Evolutionary conservation across 2,329 filamentous ascomycete genomes (phyloP).

Genomic region (Penicillium sp.): DNA sequence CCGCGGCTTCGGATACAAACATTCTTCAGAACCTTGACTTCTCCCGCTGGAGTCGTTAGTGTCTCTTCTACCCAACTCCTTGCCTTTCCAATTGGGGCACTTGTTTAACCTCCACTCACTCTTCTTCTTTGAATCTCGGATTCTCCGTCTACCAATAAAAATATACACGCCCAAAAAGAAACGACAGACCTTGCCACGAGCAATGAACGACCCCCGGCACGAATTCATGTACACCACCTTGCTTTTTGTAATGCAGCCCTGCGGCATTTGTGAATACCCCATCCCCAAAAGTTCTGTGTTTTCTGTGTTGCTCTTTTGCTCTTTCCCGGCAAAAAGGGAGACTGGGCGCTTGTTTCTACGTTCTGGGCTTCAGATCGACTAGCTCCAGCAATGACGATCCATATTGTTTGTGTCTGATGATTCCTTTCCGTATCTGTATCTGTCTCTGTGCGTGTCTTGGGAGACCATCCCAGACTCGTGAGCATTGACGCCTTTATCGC

Average conservation of each 20-base stretch:
- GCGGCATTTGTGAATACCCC: slow-evolving; percentile 32
- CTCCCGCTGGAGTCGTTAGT: slow-evolving; percentile 42
- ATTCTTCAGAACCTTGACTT: slow-evolving; percentile 43
- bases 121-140: background rate
- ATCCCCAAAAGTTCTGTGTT: slow-evolving; percentile 23
- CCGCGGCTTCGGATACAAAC: slow-evolving; percentile 36
- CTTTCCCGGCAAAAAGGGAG: background rate
- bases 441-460: too few species aligned
- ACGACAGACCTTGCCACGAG: slow-evolving; percentile 5
- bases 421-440: background rate
- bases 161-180: slow-evolving; percentile 5
- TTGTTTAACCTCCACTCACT: background rate
- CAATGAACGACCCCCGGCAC: slow-evolving; percentile 16
- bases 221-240: slow-evolving; percentile 29
- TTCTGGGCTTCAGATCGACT: background rate
- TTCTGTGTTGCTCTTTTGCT: slow-evolving; percentile 6
- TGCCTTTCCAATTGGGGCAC: background rate
- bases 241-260: slow-evolving; percentile 19
- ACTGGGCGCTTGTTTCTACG: background rate
- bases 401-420: slow-evolving; percentile 1
- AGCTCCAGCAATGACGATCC: slow-evolving; percentile 4
- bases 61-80: background rate
- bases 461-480: too few species aligned
- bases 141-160: background rate
- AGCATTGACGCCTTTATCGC: too few species aligned